Evolutionary conservation across 2,329 filamentous ascomycete genomes (phyloP), one percentile per base, ranked within the genome.

Genomic region (Iodosphaeria phyllophila): DNA sequence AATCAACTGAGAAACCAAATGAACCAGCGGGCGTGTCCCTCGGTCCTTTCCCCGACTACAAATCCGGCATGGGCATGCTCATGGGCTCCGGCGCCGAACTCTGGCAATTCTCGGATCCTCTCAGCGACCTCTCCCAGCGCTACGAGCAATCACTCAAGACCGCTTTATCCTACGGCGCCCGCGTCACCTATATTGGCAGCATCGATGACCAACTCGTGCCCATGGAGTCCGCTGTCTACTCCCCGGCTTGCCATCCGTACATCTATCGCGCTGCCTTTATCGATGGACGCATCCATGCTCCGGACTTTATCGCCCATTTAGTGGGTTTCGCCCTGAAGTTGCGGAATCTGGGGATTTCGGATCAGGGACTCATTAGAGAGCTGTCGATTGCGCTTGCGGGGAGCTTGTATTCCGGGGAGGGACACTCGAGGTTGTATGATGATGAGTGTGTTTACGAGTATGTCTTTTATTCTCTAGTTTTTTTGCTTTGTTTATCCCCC

Each of bases 201-300:
- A 91, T 98, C 25, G 89, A 98, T 45, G 89, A 98, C 47, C 89
- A 98, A 48, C 60, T 98, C 3, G 84, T 98, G 9, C 86, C 84
- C 4, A 58, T 98, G 43, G 86, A 93, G 69, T 93, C 84, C 3
- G 83, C 86, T 10, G 70, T 89, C 1, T 92, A 91, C 48, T 76
- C 80, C 0, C 77, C 77, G 1, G 71, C 83, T 4, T 72, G 70
- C 12, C 89, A 98, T 41, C 89, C 89, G 1, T 84, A 93, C 46
- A 86, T 95, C 30, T 92, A 83, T 46, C 74, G 89, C 15, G 80
- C 84, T n/a, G 83, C 92, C 10, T 95, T 95, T 44, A 78, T 98
- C 27, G 86, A 98, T 47, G 80, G 84, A 14, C 73, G 84, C 30
- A 64, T 93, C 17, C 86, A 95, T 45, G 77, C 84, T 0, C 82